phyloP scores from a whole-genome alignment of 2,329 filamentous ascomycete genomes.

The Botryotinia globosa region DNA sequence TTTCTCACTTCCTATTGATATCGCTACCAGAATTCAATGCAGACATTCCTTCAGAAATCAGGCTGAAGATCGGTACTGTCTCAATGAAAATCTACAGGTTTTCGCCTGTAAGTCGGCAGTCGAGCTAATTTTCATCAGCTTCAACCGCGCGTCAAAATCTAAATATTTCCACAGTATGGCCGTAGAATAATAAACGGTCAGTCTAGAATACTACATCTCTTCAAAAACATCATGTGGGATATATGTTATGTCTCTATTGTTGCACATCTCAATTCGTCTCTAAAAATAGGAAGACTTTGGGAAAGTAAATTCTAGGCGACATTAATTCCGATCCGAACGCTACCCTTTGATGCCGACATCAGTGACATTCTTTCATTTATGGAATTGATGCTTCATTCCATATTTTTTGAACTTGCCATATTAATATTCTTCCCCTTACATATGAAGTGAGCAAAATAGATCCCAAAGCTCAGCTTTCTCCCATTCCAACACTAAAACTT shows the following conservation, averaged over 20 bases:
- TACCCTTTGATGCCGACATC: not conserved
- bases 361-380: not conserved
- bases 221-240: fast-evolving
- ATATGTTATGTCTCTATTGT: not conserved
- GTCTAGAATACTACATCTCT: not conserved
- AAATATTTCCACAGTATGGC: not conserved
- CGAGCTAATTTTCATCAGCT: not conserved
- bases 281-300: not conserved
- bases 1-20: not conserved
- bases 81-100: not conserved
- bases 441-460: not conserved
- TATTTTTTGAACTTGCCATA: fast-evolving
- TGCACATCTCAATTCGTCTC: not conserved
- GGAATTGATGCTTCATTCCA: not conserved
- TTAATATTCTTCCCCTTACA: not conserved
- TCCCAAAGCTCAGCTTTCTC: not conserved
- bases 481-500: not conserved
- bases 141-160: not conserved
- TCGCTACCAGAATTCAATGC: not conserved
- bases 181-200: not conserved
- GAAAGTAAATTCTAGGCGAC: not conserved
- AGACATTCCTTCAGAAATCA: not conserved
- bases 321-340: not conserved
- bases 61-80: not conserved
- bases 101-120: not conserved